Percentiles rank a stretch among this genome's conserved stretches.
Conservation (phyloP, 345 rosid species). For the Acer campestre region DNA sequence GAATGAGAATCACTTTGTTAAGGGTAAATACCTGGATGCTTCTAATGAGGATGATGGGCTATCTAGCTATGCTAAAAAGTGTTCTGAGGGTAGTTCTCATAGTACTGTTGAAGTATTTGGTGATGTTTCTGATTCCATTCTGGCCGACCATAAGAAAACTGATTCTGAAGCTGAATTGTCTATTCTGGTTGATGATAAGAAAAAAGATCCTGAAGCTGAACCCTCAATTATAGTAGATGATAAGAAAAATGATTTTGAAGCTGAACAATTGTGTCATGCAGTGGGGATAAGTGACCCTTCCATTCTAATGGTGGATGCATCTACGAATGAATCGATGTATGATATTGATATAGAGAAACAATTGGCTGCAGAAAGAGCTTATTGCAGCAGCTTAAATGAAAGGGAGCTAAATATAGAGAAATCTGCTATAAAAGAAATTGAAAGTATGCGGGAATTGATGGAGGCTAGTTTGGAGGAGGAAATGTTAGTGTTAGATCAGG, state of each 20-base stretch:
- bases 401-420: slow-evolving; percentile 23
- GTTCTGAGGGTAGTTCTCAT: slow-evolving; percentile 28
- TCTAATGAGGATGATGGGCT: slow-evolving; percentile 31
- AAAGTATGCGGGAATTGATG: slow-evolving; percentile 38
- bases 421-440: slow-evolving; percentile 28
- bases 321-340: slow-evolving; percentile 22
- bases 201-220: slow-evolving; percentile 33
- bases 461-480: slow-evolving; percentile 75
- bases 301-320: slow-evolving; percentile 22
- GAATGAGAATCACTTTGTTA: slow-evolving; percentile 21
- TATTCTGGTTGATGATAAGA: slow-evolving; percentile 10
- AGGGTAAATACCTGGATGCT: slow-evolving; percentile 30
- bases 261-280: slow-evolving; percentile 25
- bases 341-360: slow-evolving; percentile 33
- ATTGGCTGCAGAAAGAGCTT: slow-evolving; percentile 31
- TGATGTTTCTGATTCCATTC: slow-evolving; percentile 25
- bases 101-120: slow-evolving; percentile 28
- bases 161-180: slow-evolving; percentile 14
- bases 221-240: slow-evolving; percentile 17
- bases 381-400: slow-evolving; percentile 18
- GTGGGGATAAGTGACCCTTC: slow-evolving; percentile 36
- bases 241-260: slow-evolving; percentile 29
- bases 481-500: slow-evolving; percentile 57
- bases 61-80: slow-evolving; percentile 33
- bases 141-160: slow-evolving; percentile 24